phyloP scores from a whole-genome alignment of 1,284 basidiomycete genomes.

The Ustilago trichophora region DNA sequence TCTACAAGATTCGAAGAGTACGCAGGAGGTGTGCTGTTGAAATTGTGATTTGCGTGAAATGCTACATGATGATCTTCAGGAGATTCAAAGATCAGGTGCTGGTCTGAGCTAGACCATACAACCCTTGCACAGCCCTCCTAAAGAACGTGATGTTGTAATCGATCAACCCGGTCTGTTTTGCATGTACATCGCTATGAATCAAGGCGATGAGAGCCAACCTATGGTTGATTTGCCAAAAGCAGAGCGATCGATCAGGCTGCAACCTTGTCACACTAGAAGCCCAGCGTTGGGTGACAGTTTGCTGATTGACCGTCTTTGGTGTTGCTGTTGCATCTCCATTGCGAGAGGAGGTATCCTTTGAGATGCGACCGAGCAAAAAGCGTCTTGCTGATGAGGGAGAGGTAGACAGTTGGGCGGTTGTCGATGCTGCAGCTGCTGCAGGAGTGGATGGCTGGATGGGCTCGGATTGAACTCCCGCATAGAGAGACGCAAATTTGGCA shows the following conservation, averaged over 20 bases:
- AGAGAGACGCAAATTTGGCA: constrained; percentile 83
- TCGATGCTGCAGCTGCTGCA: neutral
- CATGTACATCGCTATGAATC: constrained; percentile 80
- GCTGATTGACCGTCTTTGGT: neutral
- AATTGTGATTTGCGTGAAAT: too few species aligned
- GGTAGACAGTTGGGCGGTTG: constrained; percentile 21
- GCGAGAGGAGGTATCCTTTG: constrained; percentile 3
- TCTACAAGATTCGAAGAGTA: too few species aligned
- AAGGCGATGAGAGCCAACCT: constrained; percentile 81
- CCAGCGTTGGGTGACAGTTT: constrained; percentile 26
- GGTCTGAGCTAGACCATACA: constrained; percentile 55
- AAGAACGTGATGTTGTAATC: constrained; percentile 94
- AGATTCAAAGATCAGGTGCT: too few species aligned
- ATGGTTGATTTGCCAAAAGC: constrained; percentile 84
- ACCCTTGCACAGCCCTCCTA: constrained; percentile 69
- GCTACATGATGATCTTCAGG: too few species aligned
- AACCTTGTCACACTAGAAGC: constrained; percentile 70
- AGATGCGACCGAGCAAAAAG: constrained; percentile 25
- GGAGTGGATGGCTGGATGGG: neutral
- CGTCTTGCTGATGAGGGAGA: constrained; percentile 35
- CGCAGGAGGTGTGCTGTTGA: too few species aligned
- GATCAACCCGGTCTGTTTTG: constrained; percentile 80
- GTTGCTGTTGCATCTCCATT: too few species aligned
- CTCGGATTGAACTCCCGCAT: constrained; percentile 68
- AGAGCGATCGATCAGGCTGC: constrained; percentile 79